Percentiles rank a stretch among this genome's conserved stretches.
Conservation (phyloP, 1,284 basidiomycete genomes). For the Rhodotorula sp. region DNA sequence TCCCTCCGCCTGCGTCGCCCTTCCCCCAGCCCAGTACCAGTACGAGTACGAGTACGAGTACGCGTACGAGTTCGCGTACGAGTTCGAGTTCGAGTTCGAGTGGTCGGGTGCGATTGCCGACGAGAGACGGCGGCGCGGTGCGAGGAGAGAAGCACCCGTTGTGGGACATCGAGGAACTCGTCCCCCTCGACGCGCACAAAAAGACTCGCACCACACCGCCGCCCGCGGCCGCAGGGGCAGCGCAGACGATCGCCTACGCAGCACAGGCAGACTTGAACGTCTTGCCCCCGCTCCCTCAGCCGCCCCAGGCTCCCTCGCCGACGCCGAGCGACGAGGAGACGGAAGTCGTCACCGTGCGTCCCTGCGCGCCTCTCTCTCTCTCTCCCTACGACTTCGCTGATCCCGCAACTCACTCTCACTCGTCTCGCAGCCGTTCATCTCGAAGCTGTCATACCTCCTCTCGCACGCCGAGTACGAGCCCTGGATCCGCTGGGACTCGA, state of each 20-base stretch:
- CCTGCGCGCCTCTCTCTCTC: background rate
- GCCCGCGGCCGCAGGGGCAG: too few relatives aligned
- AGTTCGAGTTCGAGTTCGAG: too few relatives aligned
- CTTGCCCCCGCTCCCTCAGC: background rate
- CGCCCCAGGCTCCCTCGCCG: background rate
- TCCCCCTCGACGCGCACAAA: background rate
- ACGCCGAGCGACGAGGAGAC: background rate
- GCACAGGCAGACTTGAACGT: background rate
- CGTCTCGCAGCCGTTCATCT: slow-evolving; percentile 28
- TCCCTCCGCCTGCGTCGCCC: background rate
- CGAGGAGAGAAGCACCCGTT: background rate
- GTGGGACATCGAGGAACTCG: slow-evolving; percentile 33
- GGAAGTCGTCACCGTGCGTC: slow-evolving; percentile 4
- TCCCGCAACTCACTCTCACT: too few relatives aligned
- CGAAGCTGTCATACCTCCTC: slow-evolving; percentile 31
- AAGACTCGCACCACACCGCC: background rate
- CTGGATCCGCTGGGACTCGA: slow-evolving; percentile 27
- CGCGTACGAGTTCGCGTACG: too few relatives aligned
- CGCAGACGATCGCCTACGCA: background rate
- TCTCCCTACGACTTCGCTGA: too few relatives aligned
- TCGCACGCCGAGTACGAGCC: slow-evolving; percentile 23
- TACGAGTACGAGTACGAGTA: too few relatives aligned
- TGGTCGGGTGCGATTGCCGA: too few relatives aligned
- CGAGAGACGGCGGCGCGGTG: too few relatives aligned
- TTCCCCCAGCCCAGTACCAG: too few relatives aligned